phyloP scores from a whole-genome alignment of 2,329 filamentous ascomycete species.

The Ophiostoma australiae region DNA sequence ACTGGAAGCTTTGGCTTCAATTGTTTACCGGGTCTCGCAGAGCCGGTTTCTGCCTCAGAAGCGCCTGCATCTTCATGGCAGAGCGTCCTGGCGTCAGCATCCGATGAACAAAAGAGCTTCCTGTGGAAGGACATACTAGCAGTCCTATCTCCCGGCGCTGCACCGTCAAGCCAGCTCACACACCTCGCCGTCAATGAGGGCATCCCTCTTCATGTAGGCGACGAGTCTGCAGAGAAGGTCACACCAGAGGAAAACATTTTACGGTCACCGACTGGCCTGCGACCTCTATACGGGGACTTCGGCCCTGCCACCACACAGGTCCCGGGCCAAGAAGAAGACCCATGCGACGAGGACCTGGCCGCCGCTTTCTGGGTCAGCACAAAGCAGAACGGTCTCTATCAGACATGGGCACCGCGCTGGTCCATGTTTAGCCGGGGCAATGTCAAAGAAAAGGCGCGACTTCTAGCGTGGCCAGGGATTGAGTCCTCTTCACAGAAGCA shows the following conservation, averaged over 20 bases:
- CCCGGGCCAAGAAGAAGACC: slow-evolving; percentile 23
- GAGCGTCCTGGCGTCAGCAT: slow-evolving; percentile 33
- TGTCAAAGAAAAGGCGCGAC: slow-evolving; percentile 76
- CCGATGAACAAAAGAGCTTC: slow-evolving; percentile 29
- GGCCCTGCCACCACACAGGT: slow-evolving; percentile 44
- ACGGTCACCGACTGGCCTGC: slow-evolving; percentile 65
- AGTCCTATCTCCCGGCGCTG: slow-evolving; percentile 39
- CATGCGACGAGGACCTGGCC: slow-evolving; percentile 52
- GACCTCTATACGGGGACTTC: slow-evolving; percentile 69
- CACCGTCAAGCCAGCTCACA: slow-evolving; percentile 39
- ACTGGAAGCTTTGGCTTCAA: slow-evolving; percentile 47
- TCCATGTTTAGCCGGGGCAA: slow-evolving; percentile 96
- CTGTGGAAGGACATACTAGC: slow-evolving; percentile 50
- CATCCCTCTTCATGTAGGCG: slow-evolving; percentile 46
- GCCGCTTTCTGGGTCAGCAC: slow-evolving; percentile 73
- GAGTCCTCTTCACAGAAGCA: neutral
- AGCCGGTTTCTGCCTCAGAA: neutral
- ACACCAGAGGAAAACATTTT: slow-evolving; percentile 40
- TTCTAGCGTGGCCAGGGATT: slow-evolving; percentile 52
- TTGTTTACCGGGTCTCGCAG: neutral
- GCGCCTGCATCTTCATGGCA: slow-evolving; percentile 36
- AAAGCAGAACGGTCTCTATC: slow-evolving; percentile 71
- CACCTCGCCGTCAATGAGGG: slow-evolving; percentile 58
- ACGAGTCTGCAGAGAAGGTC: slow-evolving; percentile 49
- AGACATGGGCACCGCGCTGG: slow-evolving; percentile 82